Percentiles rank a stretch among this genome's conserved stretches.
phyloP scores from a whole-genome alignment of 1,284 basidiomycete genomes.

The Leccinum griseonigrum region DNA sequence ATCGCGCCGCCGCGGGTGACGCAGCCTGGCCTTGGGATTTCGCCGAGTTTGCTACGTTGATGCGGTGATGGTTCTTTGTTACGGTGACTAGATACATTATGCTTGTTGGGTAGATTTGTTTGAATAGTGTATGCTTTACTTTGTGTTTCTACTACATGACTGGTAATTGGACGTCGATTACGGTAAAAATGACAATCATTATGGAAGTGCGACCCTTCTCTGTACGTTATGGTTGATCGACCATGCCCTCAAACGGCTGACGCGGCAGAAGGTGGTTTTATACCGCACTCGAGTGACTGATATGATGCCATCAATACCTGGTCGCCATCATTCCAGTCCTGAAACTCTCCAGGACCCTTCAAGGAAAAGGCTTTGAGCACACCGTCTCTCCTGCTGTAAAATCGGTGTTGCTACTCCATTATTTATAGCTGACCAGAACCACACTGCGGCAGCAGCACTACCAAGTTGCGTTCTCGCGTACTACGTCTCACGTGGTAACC shows the following conservation, averaged over 20 bases:
- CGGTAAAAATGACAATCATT: too few relatives aligned
- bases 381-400: not conserved
- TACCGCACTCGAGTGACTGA: too few relatives aligned
- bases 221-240: not conserved
- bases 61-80: too few relatives aligned
- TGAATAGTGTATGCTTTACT: too few relatives aligned
- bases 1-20: slow-evolving; percentile 16
- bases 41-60: not conserved
- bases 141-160: not conserved
- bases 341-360: not conserved
- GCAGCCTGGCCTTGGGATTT: not conserved
- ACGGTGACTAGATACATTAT: too few relatives aligned
- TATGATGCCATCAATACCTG: not conserved
- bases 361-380: not conserved
- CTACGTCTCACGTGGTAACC: too few relatives aligned
- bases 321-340: not conserved
- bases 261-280: too few relatives aligned
- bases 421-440: not conserved
- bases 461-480: too few relatives aligned
- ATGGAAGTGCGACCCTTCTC: not conserved
- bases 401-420: not conserved
- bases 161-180: too few relatives aligned
- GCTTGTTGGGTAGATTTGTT: too few relatives aligned
- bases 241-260: too few relatives aligned
- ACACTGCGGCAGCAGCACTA: too few relatives aligned